These are phyloP conservation scores for Candolleomyces eurysporus DNA, from an alignment of 768 basidiomycete genomes.

Conservation along the genomic window DNA sequence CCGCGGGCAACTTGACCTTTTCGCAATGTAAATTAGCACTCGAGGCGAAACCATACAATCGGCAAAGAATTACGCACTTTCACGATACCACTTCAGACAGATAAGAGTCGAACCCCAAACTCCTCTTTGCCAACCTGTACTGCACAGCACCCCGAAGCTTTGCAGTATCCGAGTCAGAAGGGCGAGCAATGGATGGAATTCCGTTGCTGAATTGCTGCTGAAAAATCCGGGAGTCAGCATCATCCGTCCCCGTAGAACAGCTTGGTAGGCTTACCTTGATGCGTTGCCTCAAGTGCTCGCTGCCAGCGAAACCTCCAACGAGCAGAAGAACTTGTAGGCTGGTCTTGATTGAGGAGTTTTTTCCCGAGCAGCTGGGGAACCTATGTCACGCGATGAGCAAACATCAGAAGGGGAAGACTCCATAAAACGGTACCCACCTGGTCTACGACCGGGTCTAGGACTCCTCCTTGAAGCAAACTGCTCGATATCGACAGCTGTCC, in stretches of 20 bases:
- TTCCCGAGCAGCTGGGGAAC: conserved; percentile 78
- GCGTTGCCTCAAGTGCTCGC: conserved; percentile 78
- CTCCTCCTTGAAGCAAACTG: conserved; percentile 73
- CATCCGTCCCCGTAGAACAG: too few species aligned
- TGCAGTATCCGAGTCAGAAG: conserved; percentile 89
- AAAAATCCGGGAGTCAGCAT: conserved; percentile 7
- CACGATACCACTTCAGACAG: conserved; percentile 88
- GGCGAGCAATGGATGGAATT: conserved; percentile 77
- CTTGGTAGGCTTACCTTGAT: conserved; percentile 54
- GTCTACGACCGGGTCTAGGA: conserved; percentile 76
- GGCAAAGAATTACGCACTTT: conserved; percentile 45
- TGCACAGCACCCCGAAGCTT: conserved; percentile 86
- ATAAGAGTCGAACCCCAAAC: too few species aligned
- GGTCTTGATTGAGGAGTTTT: conserved; percentile 64
- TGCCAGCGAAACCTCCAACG: conserved; percentile 87
- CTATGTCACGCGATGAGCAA: conserved; percentile 31
- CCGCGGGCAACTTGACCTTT: conserved; percentile 83
- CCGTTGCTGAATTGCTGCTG: conserved; percentile 65
- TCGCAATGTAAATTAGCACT: background rate
- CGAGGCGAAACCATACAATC: background rate
- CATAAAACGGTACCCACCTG: conserved; percentile 45
- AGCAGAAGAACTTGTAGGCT: conserved; percentile 82
- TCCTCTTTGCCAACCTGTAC: conserved; percentile 75
- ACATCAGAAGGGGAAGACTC: background rate
- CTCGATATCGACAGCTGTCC: conserved; percentile 86